Base-by-base conservation (phyloP, 1,139 yeast species). In the Yamadazyma oceani region DNA sequence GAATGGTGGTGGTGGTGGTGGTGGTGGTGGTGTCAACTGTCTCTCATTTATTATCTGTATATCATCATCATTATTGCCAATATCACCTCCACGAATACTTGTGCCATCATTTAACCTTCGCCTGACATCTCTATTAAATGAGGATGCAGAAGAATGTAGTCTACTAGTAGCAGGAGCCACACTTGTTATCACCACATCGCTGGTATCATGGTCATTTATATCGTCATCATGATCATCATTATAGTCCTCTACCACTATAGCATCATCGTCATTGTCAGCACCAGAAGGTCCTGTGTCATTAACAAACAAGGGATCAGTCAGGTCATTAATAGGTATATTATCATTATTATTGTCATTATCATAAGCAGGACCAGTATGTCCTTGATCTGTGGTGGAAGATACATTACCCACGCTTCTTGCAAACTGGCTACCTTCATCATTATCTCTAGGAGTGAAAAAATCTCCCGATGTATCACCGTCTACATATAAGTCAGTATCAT, bases 1-100 rank as follows among this genome's bases (percentile, higher is more conserved):
- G n/a, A n/a, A n/a, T n/a, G 19, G 12, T 27, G 21, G 21, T 15
- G 13, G 21, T 9, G 21, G 19, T 9, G 30, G 30, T 5, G 21
- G 30, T 16, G 30, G 30, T 5, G 30, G 30, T 27, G 30, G 19
- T 5, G 19, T 27, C 14, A 35, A 14, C 19, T 16, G 14, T 30
- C 44, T 35, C 31, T 45, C 48, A 17, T 54, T 58, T 10, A 60
- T 46, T 7, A 64, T 60, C 40, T 61, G 52, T 6, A 62, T 42
- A 17, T 62, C 68, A 30, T 57, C 64, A 30, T 53, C 57, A 25
- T 28, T 14, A 19, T 21, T 22, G 5, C 15, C 15, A 30, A 5
- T n/a, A 7, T 11, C 30, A 13, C 15, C 30, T 10, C 21, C 23
- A 5, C 7, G 6, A 11, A 17, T 25, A 11, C 17, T 30, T 11